Base-by-base conservation (phyloP, 192 early-diverging fungal species). In the Rhizophlyctis rosea region DNA sequence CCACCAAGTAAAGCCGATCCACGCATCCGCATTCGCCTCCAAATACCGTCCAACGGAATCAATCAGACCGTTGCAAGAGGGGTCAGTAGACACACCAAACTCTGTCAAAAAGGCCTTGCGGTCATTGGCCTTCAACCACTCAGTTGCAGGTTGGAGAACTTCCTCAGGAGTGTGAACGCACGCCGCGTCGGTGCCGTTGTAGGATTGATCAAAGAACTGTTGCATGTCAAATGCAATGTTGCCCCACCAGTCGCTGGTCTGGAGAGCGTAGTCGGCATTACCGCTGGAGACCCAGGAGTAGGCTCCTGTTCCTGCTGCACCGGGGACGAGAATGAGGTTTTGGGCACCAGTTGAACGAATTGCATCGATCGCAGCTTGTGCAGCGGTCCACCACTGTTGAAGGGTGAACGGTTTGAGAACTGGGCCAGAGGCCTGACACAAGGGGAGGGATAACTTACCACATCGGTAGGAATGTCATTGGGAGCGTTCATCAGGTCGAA, bases 161-260 rank as follows among this genome's bases (percentile, higher is more conserved):
- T 27, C 68, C n/a, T 48, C 23, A 59, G 51, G 30, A n/a, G n/a
- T n/a, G n/a, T n/a, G n/a, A n/a, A n/a, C n/a, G 33, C 64, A 68
- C 13, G 49, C 29, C 23, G 33, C 5, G 18, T 52, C 21, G 9
- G 62, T 67, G 4, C 64, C 64, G 61, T 60, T 65, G 60, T 21
- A 60, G 51, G 44, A 47, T n/a, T n/a, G 21, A 54, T 73, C 71
- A 36, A 72, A 57, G 54, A 74, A 72, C 54, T 72, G 71, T 51
- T 72, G 71, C 27, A 60, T 59, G 21, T 72, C 71, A 24, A 27
- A 73, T 11, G 68, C 50, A 57, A 67, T 28, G 63, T 72, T 74
- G 60, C 54, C 74, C 64, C 33, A 64, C 14, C 63, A 5, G 54
- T 71, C 58, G 25, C 21, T 34, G 69, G 74, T 67, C 14, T 34